Percentiles rank a stretch among this genome's conserved stretches.
These are phyloP conservation scores for Vaucheria bursata DNA, from an alignment of 352 stramenopile genomes.

Conservation along the genomic window DNA sequence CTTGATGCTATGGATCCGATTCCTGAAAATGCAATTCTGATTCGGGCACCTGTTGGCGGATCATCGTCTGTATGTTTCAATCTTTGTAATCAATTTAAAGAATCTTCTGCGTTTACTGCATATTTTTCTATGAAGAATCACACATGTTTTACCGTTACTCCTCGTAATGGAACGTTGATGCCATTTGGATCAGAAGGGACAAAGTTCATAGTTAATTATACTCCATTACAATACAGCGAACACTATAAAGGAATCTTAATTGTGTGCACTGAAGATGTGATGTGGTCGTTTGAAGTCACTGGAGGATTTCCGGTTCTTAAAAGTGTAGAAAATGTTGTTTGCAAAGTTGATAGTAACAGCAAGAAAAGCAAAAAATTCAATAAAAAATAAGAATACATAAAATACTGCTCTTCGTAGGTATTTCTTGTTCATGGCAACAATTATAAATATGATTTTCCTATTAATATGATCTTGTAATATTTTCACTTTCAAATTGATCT, in stretches of 20 bases:
- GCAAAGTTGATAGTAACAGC: neutral
- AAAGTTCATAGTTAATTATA: conserved; percentile 32
- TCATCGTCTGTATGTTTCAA: conserved; percentile 15
- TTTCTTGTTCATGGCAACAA: too few species aligned
- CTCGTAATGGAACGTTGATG: conserved; percentile 23
- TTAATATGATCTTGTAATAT: too few species aligned
- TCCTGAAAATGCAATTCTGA: conserved; percentile 26
- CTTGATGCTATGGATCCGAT: conserved; percentile 25
- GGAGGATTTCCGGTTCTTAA: neutral
- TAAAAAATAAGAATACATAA: too few species aligned
- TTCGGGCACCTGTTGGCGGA: conserved; percentile 20
- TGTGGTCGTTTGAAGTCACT: conserved; percentile 13
- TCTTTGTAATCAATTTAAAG: conserved; percentile 32
- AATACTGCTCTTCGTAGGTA: too few species aligned
- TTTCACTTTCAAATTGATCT: too few species aligned
- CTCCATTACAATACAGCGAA: conserved; percentile 22
- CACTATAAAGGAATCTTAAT: conserved; percentile 30
- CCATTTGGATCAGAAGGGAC: conserved; percentile 40
- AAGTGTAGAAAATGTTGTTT: neutral
- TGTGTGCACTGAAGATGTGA: conserved; percentile 37
- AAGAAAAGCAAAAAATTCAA: too few species aligned
- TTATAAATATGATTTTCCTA: too few species aligned
- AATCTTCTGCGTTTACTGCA: conserved; percentile 30
- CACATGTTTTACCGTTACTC: conserved; percentile 30
- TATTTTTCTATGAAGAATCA: conserved; percentile 37